These are phyloP conservation scores for Coprinopsis sp. DNA, from an alignment of 768 basidiomycete genomes.

Conservation along the genomic window DNA sequence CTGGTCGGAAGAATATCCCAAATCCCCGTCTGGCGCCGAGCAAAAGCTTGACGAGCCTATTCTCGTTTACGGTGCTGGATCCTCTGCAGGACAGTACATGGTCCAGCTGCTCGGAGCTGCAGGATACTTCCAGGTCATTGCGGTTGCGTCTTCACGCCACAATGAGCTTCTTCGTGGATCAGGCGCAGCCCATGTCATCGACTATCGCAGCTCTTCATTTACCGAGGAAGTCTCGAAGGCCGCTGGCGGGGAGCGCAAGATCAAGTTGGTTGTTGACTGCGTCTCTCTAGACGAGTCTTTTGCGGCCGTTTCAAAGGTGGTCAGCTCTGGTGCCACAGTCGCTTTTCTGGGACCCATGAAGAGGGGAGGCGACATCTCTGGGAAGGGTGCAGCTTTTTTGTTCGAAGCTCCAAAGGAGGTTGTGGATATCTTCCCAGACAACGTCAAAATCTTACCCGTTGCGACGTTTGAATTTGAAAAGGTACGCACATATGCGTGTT, in stretches of 20 bases:
- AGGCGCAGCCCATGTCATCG: slow-evolving; percentile 36
- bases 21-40: too few relatives aligned
- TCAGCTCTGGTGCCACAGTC: slow-evolving; percentile 32
- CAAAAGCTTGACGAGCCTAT: slow-evolving; percentile 33
- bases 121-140: slow-evolving; percentile 38
- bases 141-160: slow-evolving; percentile 36
- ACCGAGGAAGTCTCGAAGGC: slow-evolving; percentile 29
- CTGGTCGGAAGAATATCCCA: neutral
- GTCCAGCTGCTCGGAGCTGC: slow-evolving; percentile 34
- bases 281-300: slow-evolving; percentile 34
- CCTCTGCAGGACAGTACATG: slow-evolving; percentile 35
- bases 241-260: slow-evolving; percentile 28
- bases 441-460: slow-evolving; percentile 33
- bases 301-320: slow-evolving; percentile 30
- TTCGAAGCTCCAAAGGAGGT: neutral
- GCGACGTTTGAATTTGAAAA: slow-evolving; percentile 37
- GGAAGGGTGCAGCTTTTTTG: neutral
- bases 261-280: slow-evolving; percentile 32
- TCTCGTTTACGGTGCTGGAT: slow-evolving; percentile 41
- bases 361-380: slow-evolving; percentile 21
- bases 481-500: slow-evolving; percentile 25
- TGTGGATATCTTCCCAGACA: slow-evolving; percentile 26
- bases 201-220: slow-evolving; percentile 36
- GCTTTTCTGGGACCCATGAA: slow-evolving; percentile 46
- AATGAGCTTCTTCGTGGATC: slow-evolving; percentile 34